A percentile compares a stretch with the other conserved stretches of the same genome.
Conservation (phyloP, 1,284 basidiomycete genomes). For the Cyathus pygmaeus region DNA sequence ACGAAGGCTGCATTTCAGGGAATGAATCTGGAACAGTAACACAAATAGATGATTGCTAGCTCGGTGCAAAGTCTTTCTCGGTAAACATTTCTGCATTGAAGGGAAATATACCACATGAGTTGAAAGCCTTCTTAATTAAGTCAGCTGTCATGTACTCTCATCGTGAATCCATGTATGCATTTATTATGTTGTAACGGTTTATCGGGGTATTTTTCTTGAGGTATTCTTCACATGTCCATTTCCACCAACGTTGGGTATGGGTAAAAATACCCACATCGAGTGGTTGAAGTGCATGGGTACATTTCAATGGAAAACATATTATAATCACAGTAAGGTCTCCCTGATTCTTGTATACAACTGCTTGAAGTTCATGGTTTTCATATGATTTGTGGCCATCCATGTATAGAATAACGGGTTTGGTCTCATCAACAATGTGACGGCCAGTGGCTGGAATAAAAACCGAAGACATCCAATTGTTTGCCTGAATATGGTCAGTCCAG, state of each 20-base stretch:
- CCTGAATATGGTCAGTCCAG: background rate
- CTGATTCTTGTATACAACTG: conserved; percentile 10
- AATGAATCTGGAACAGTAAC: conserved; percentile 17
- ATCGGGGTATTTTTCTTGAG: conserved; percentile 8
- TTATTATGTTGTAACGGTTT: conserved; percentile 26
- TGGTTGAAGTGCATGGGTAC: conserved; percentile 29
- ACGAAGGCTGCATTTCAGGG: too few species aligned
- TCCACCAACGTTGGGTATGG: conserved; percentile 13
- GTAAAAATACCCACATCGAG: conserved; percentile 27
- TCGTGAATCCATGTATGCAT: conserved; percentile 9
- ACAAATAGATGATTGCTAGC: conserved; percentile 10
- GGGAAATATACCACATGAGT: conserved; percentile 30
- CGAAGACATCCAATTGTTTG: conserved; percentile 15
- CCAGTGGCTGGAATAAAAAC: conserved; percentile 25
- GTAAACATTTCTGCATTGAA: conserved; percentile 24
- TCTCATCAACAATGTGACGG: conserved; percentile 5
- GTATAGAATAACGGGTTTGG: conserved; percentile 23
- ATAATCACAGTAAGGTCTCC: conserved; percentile 15
- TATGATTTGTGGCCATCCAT: conserved; percentile 30
- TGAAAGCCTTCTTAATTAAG: conserved; percentile 19
- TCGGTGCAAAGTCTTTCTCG: conserved; percentile 27
- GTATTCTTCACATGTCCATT: conserved; percentile 7
- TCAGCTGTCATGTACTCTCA: conserved; percentile 6
- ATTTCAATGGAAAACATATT: conserved; percentile 24
- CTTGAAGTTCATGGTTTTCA: conserved; percentile 16